phyloP scores from a whole-genome alignment of 371 early-diverging fungal genomes.

The Mucor racemosus region DNA sequence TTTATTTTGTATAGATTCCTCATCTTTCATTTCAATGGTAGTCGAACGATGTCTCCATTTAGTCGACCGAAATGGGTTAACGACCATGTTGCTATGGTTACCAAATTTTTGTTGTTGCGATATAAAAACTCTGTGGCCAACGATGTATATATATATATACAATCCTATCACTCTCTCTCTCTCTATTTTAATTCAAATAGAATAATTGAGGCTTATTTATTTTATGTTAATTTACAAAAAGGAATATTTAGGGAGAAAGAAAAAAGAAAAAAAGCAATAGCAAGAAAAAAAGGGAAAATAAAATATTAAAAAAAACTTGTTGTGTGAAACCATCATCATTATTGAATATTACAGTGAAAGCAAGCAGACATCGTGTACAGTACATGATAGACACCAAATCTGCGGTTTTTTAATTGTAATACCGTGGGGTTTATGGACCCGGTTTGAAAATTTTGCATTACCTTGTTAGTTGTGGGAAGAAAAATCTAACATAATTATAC shows the following conservation, averaged over 20 bases:
- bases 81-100: slow-evolving; percentile 14
- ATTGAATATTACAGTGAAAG: neutral
- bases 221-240: neutral
- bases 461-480: neutral
- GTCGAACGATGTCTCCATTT: slow-evolving; percentile 30
- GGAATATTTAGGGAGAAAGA: neutral
- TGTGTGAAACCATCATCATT: slow-evolving; percentile 11
- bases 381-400: neutral
- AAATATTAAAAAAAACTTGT: neutral
- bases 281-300: slow-evolving; percentile 5
- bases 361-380: neutral
- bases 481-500: too few species aligned
- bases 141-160: neutral
- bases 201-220: neutral
- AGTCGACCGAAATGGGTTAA: slow-evolving; percentile 23
- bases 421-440: neutral
- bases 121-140: neutral
- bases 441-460: neutral
- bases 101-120: neutral
- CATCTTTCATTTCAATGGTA: slow-evolving; percentile 25
- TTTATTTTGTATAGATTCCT: neutral
- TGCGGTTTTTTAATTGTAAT: neutral
- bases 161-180: neutral
- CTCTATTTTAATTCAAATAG: neutral
- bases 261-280: slow-evolving; percentile 7